A percentile compares a stretch with the other conserved stretches of the same genome.
These are phyloP conservation scores for Umbilicus rupestris DNA, from an alignment of 164 flowering plant species.

Conservation along the genomic window DNA sequence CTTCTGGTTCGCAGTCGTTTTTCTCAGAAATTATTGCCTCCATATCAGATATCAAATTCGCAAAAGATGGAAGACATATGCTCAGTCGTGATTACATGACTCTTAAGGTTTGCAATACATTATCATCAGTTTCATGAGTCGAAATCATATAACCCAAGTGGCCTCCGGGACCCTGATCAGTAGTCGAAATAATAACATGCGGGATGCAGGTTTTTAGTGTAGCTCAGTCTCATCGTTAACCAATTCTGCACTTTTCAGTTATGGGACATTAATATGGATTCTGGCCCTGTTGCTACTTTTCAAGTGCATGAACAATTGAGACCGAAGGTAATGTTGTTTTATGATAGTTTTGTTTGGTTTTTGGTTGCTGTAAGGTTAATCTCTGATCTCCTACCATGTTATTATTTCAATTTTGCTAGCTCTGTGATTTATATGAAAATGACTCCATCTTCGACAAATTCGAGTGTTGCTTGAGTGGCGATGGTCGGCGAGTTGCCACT, in stretches of 20 bases:
- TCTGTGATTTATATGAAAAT: constrained; percentile 91
- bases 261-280: constrained; percentile 98
- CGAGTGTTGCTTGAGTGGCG: constrained; percentile 95
- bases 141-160: background rate
- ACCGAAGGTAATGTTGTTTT: constrained; percentile 55
- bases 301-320: constrained; percentile 93
- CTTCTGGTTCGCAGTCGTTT: constrained; percentile 86
- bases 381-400: constrained; percentile 3
- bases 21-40: constrained; percentile 95
- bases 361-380: background rate
- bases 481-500: constrained; percentile 80
- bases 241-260: constrained; percentile 29
- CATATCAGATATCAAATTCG: constrained; percentile 85
- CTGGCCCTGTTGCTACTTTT: constrained; percentile 92
- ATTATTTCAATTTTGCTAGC: constrained; percentile 31
- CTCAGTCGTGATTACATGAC: constrained; percentile 97
- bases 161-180: background rate
- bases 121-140: background rate
- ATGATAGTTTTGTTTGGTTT: background rate
- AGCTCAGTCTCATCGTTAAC: background rate
- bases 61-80: constrained; percentile 72
- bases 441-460: constrained; percentile 96
- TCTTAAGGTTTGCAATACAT: constrained; percentile 50
- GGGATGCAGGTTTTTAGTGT: too few relatives aligned
- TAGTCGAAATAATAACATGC: too few relatives aligned